Evolutionary conservation across 345 rosid species (phyloP), one percentile per base, ranked within the genome.

Genomic region (Barbarea vulgaris): DNA sequence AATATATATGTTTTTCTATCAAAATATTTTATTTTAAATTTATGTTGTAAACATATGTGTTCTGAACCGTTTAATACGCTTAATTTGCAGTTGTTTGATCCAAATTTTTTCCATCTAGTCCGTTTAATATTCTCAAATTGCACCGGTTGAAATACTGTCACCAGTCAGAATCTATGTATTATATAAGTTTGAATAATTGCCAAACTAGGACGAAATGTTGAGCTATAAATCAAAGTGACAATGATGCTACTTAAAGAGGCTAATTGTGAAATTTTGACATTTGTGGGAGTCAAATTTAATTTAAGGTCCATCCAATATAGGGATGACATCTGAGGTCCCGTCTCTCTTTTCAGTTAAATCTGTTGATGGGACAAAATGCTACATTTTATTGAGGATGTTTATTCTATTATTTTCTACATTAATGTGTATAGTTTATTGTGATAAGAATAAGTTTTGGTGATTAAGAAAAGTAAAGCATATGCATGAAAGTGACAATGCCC

Each of bases 401-500:
- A 10, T 21, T 61, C 7, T 22, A 2, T 53, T 53, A 33, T 42
- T 22, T 53, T 18, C 34, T 9, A 28, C 41, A 73, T 64, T 53
- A 36, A 7, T 69, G 4, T 44, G 44, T 62, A 53, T 52, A 30
- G 17, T 64, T 64, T 64, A 47, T 70, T 64, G 41, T 28, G 34
- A 64, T 57, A 46, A 77, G 72, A 55, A 77, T 77, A 64, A 77
- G 50, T 65, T 70, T 77, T 50, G 66, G 48, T 28, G 10, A 58
- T 50, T 57, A 77, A 65, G 61, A 72, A 58, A 59, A 22, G 10
- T 7, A 66, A 28, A 66, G 64, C 69, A 72, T 71, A 66, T 59
- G 64, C 50, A 57, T 72, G 77, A 66, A 78, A 65, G 77, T 58
- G 77, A 77, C 77, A 65, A 56, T 71, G 57, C 61, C 80, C 80